Conservation (phyloP, 495 filamentous ascomycete species). For the Penicillium nucicola region DNA sequence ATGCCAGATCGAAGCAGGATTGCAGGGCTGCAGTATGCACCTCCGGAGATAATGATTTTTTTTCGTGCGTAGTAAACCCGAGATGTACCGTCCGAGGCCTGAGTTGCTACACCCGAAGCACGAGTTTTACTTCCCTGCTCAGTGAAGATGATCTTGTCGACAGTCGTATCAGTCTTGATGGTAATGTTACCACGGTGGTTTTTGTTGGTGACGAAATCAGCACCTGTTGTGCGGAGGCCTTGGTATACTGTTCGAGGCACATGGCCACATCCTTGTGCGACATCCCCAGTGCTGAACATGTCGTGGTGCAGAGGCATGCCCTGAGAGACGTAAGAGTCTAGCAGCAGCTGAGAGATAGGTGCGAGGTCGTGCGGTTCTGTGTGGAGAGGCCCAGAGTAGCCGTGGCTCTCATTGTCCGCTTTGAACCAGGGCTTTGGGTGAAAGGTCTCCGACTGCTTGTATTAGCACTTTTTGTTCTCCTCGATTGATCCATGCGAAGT, state of each 20-base stretch:
- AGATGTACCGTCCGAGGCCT: slow-evolving; percentile 24
- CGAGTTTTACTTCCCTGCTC: slow-evolving; percentile 9
- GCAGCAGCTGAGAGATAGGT: slow-evolving; percentile 43
- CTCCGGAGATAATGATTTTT: slow-evolving; percentile 53
- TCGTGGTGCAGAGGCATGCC: slow-evolving; percentile 46
- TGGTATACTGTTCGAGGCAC: slow-evolving; percentile 47
- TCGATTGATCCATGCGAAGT: not conserved
- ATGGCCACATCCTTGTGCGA: slow-evolving; percentile 50
- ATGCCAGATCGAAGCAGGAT: slow-evolving; percentile 56
- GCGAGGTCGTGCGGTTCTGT: slow-evolving; percentile 48
- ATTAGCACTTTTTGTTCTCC: not conserved
- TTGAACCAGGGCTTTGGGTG: slow-evolving; percentile 44
- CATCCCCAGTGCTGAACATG: slow-evolving; percentile 49
- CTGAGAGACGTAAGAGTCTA: slow-evolving; percentile 45
- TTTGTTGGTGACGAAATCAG: slow-evolving; percentile 44
- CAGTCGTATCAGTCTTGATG: slow-evolving; percentile 34
- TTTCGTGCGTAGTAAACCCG: slow-evolving; percentile 27
- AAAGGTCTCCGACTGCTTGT: slow-evolving; percentile 44
- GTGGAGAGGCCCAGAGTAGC: slow-evolving; percentile 43
- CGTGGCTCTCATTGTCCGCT: slow-evolving; percentile 34
- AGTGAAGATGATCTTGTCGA: slow-evolving; percentile 33
- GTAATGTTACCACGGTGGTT: slow-evolving; percentile 35
- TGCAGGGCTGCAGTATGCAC: slow-evolving; percentile 55
- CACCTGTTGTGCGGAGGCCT: slow-evolving; percentile 45
- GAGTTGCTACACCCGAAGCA: slow-evolving; percentile 27